Conservation (phyloP, 2,329 filamentous ascomycete species). For the Fusarium aywerte region DNA sequence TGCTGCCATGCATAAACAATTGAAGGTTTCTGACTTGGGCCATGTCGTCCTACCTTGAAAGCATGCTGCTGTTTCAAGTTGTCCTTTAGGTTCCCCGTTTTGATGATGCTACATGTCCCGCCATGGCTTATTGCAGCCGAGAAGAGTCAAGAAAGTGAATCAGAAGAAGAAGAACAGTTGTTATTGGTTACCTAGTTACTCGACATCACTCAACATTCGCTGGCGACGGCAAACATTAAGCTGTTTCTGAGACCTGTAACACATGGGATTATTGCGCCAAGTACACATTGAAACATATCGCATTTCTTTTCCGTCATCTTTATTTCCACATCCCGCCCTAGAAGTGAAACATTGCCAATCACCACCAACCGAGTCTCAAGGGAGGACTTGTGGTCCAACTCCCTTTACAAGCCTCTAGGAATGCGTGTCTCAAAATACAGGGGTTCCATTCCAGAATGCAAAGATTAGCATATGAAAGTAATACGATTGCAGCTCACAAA, state of each 20-base stretch:
- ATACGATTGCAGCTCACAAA: not conserved
- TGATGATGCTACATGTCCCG: not conserved
- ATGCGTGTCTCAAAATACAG: conserved; percentile 26
- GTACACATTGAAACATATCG: not conserved
- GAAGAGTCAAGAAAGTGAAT: not conserved
- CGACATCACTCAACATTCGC: no score
- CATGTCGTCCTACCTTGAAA: not conserved
- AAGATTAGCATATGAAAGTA: not conserved
- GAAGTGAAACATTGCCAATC: conserved; percentile 26
- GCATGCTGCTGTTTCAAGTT: not conserved
- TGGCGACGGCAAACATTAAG: not conserved
- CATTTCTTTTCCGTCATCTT: conserved; percentile 23
- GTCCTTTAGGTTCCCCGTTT: not conserved
- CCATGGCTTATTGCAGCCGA: no score
- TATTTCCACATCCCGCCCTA: conserved; percentile 1
- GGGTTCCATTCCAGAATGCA: conserved; percentile 27
- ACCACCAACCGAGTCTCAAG: conserved; percentile 1
- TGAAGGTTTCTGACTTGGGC: no score
- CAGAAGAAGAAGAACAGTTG: not conserved
- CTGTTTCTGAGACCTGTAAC: rapidly evolving
- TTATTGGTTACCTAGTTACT: not conserved
- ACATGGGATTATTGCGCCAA: not conserved
- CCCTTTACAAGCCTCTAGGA: conserved; percentile 15
- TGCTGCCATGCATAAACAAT: no score
- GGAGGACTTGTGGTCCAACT: conserved; percentile 4